These are phyloP conservation scores for Xerocomus potaroensis DNA, from an alignment of 768 basidiomycete species.

Conservation along the genomic window DNA sequence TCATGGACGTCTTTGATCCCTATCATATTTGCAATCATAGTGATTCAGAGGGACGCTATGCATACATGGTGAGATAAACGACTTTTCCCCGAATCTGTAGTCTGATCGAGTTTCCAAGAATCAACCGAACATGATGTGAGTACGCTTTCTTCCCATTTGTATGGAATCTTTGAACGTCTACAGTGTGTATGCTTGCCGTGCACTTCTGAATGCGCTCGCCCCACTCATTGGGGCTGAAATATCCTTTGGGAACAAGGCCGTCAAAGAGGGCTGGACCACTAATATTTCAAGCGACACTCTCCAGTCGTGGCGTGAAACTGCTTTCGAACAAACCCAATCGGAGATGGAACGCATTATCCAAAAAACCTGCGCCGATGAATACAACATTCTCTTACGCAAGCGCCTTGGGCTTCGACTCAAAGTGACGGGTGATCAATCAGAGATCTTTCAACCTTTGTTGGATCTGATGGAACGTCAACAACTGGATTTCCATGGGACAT, in stretches of 20 bases:
- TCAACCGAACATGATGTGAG: conserved; percentile 80
- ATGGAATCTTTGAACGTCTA: neutral
- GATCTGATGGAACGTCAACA: conserved; percentile 64
- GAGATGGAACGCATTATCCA: conserved; percentile 62
- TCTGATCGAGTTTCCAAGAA: conserved; percentile 34
- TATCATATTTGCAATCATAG: conserved; percentile 90
- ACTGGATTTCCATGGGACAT: conserved; percentile 67
- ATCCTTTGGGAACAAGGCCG: conserved; percentile 45
- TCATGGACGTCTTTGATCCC: conserved; percentile 90
- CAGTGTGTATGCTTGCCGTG: conserved; percentile 75
- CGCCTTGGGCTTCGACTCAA: conserved; percentile 71
- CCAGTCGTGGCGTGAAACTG: conserved; percentile 57
- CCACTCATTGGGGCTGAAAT: conserved; percentile 85
- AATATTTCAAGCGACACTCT: conserved; percentile 48
- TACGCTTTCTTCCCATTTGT: neutral
- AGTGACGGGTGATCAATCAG: conserved; percentile 53
- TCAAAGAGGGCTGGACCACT: conserved; percentile 60
- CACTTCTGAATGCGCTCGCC: conserved; percentile 71
- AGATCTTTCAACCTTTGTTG: conserved; percentile 65
- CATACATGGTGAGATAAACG: conserved; percentile 47
- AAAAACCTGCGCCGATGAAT: conserved; percentile 57
- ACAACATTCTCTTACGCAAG: conserved; percentile 68
- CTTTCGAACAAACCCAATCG: conserved; percentile 46
- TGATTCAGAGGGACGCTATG: conserved; percentile 73
- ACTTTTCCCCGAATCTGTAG: neutral